These are phyloP conservation scores for Nakazawaea laoshanensis DNA, from an alignment of 805 yeast genomes.

Conservation along the genomic window DNA sequence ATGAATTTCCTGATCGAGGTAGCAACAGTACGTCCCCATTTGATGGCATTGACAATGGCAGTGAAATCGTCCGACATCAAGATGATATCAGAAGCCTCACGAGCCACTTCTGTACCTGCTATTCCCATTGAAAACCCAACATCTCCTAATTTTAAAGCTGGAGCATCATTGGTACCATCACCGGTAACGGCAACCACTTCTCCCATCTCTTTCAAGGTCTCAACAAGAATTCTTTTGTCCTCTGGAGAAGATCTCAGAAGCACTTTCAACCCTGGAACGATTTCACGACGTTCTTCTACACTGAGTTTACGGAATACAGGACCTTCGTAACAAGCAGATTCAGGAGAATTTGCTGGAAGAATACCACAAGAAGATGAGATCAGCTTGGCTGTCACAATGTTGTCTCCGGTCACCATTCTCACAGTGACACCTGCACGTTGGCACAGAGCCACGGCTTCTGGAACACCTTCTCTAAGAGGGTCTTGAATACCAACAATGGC, in stretches of 20 bases:
- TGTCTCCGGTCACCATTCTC: conserved; percentile 98
- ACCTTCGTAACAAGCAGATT: conserved; percentile 82
- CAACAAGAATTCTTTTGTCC: conserved; percentile 83
- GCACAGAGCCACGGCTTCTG: conserved; percentile 82
- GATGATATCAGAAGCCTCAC: conserved; percentile 92
- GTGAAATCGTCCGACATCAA: conserved; percentile 91
- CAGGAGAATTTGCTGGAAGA: conserved; percentile 37
- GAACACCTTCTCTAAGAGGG: conserved; percentile 85
- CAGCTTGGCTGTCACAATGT: conserved; percentile 82
- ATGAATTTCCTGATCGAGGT: conserved; percentile 90
- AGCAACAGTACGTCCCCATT: conserved; percentile 98
- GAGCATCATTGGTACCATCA: conserved; percentile 99
- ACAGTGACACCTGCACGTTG: conserved; percentile 88
- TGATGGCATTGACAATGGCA: conserved; percentile 91
- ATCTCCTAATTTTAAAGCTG: conserved; percentile 92
- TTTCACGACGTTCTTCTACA: conserved; percentile 40
- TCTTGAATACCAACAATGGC: conserved; percentile 90
- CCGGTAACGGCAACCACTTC: conserved; percentile 99
- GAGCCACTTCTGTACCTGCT: conserved; percentile 96
- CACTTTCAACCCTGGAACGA: conserved; percentile 74
- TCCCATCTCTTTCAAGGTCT: conserved; percentile 65
- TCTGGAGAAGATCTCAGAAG: conserved; percentile 95
- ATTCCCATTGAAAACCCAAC: conserved; percentile 99
- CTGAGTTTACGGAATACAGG: conserved; percentile 72
- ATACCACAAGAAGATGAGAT: conserved; percentile 86